phyloP scores from a whole-genome alignment of 345 rosid species.

The Sonneratia alba region DNA sequence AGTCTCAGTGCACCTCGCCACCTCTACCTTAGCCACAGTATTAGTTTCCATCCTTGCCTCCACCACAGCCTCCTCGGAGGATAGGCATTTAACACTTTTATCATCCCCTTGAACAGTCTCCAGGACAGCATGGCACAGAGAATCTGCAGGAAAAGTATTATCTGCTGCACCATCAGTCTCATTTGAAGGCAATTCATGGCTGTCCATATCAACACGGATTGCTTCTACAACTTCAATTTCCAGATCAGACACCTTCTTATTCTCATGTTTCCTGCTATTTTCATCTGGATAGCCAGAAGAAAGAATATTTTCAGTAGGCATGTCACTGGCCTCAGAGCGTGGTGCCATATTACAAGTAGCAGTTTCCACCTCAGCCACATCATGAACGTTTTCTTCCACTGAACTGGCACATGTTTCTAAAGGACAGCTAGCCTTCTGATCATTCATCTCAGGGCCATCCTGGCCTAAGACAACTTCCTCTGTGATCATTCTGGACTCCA shows the following conservation, averaged over 20 bases:
- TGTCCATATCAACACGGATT: neutral
- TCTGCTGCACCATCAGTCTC: neutral
- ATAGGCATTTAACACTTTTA: neutral
- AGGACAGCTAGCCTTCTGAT: neutral
- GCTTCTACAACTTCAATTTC: conserved; percentile 2
- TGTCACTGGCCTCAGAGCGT: neutral
- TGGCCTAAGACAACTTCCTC: neutral
- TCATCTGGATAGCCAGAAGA: conserved; percentile 1
- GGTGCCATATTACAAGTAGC: neutral
- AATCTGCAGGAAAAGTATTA: neutral
- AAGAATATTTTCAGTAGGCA: neutral
- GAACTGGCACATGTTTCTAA: neutral
- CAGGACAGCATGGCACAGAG: neutral
- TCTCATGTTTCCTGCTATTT: neutral
- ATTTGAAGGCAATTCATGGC: neutral
- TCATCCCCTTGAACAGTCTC: neutral
- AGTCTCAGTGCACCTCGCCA: neutral
- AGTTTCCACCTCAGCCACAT: neutral
- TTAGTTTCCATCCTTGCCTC: neutral
- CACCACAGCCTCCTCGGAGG: neutral
- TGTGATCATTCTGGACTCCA: neutral
- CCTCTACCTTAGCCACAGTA: neutral
- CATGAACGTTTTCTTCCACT: conserved; percentile 1
- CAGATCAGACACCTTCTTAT: neutral
- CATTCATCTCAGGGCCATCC: neutral